A percentile compares a stretch with the other conserved stretches of the same genome.
phyloP scores from a whole-genome alignment of 2,329 filamentous ascomycete species.

The Ascochyta fabae region DNA sequence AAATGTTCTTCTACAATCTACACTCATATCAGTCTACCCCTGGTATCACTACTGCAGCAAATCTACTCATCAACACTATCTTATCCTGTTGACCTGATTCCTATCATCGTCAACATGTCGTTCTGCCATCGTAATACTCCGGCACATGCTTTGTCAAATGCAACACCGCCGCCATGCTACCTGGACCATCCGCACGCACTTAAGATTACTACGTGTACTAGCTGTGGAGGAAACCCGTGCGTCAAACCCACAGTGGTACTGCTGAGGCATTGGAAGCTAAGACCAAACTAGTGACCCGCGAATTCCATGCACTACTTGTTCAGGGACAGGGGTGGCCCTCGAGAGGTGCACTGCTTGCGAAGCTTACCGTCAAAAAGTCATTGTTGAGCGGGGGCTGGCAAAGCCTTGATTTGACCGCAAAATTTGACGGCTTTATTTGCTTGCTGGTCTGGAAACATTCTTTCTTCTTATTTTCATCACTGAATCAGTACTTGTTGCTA shows the following conservation, averaged over 20 bases:
- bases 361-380: conserved; percentile 1
- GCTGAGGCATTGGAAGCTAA: background rate
- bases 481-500: too few species aligned
- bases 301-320: conserved; percentile 2
- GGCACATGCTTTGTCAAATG: too few species aligned
- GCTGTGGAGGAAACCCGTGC: conserved; percentile 15
- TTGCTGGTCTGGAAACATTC: background rate
- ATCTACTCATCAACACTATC: background rate
- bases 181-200: conserved; percentile 7
- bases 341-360: conserved; percentile 7
- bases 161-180: conserved; percentile 6
- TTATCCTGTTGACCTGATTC: background rate
- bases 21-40: background rate
- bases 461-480: background rate
- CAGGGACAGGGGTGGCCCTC: conserved; percentile 3
- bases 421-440: background rate
- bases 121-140: background rate
- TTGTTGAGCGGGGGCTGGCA: background rate
- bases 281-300: background rate
- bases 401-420: background rate
- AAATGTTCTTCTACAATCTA: background rate
- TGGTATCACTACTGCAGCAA: background rate
- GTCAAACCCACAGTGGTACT: background rate
- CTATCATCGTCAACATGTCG: background rate
- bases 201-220: conserved; percentile 8